These are phyloP conservation scores for Fusarium anguioides DNA, from an alignment of 2,329 filamentous ascomycete species.

Conservation along the genomic window DNA sequence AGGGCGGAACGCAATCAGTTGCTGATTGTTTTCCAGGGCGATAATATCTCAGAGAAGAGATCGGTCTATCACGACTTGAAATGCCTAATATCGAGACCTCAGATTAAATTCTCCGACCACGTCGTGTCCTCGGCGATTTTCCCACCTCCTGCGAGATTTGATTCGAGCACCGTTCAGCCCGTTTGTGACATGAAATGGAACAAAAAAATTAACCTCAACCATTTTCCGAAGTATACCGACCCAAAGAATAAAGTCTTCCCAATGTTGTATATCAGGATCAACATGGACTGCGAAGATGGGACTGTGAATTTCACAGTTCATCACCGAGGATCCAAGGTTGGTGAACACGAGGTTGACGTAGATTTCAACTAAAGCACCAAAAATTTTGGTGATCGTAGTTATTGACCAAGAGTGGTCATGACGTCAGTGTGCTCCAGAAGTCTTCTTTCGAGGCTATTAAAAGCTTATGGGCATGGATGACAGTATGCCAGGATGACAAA, in stretches of 20 bases:
- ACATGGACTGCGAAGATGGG: conserved; percentile 39
- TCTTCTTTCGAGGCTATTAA: not conserved
- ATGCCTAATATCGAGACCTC: accelerated
- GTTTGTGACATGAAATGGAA: conserved; percentile 40
- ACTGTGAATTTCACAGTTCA: conserved; percentile 39
- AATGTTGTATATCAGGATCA: not conserved
- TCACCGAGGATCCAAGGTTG: conserved; percentile 17
- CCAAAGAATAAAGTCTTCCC: not conserved
- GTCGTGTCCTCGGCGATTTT: not conserved
- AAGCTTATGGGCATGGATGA: not conserved
- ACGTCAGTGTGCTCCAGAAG: too few relatives aligned
- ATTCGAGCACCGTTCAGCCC: not conserved
- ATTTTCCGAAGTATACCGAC: conserved; percentile 31
- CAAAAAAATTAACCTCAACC: not conserved
- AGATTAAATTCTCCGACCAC: accelerated
- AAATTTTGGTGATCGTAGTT: accelerated
- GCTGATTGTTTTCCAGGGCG: conserved; percentile 1
- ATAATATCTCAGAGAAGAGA: conserved; percentile 8
- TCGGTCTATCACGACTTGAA: conserved; percentile 1
- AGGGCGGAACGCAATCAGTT: not conserved
- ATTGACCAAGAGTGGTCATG: too few relatives aligned
- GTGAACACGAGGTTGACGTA: conserved; percentile 32
- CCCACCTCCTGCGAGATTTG: not conserved
- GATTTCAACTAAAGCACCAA: conserved; percentile 11
- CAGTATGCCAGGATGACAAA: not conserved